A percentile compares a stretch with the other conserved stretches of the same genome.
Conservation (phyloP, 495 filamentous ascomycete genomes). For the Penicillium coffeae region DNA sequence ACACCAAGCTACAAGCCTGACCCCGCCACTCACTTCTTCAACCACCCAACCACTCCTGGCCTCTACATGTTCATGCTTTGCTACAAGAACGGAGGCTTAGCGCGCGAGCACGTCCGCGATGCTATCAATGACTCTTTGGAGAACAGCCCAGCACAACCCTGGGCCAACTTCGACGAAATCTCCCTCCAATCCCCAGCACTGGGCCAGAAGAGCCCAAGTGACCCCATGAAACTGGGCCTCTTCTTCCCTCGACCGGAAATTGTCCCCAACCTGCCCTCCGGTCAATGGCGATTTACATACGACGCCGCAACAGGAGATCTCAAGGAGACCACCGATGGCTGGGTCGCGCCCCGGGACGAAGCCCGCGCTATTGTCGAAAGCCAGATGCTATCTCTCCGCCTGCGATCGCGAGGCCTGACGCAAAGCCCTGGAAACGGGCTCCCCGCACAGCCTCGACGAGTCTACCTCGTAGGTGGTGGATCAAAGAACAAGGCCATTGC, state of each 20-base stretch:
- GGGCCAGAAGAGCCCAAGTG: conserved; percentile 48
- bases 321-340: conserved; percentile 40
- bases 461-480: conserved; percentile 93
- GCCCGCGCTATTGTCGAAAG: conserved; percentile 89
- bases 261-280: conserved; percentile 79
- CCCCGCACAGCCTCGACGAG: conserved; percentile 78
- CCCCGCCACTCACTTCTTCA: conserved; percentile 83
- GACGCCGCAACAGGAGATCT: conserved; percentile 40
- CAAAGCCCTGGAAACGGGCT: conserved; percentile 48
- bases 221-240: conserved; percentile 74
- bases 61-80: conserved; percentile 99
- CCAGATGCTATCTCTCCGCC: conserved; percentile 83
- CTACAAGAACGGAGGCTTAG: conserved; percentile 96
- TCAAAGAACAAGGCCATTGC: conserved; percentile 85
- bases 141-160: conserved; percentile 47
- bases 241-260: conserved; percentile 96
- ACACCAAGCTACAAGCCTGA: conserved; percentile 87
- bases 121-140: conserved; percentile 48
- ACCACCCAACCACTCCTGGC: conserved; percentile 76
- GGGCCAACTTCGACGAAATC: conserved; percentile 72
- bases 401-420: conserved; percentile 75
- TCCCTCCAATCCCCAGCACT: conserved; percentile 63
- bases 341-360: conserved; percentile 59
- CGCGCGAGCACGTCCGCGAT: conserved; percentile 84
- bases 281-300: conserved; percentile 81